These are phyloP conservation scores for Skeletonema tropicum DNA, from an alignment of 108 stramenopile genomes.

Conservation along the genomic window DNA sequence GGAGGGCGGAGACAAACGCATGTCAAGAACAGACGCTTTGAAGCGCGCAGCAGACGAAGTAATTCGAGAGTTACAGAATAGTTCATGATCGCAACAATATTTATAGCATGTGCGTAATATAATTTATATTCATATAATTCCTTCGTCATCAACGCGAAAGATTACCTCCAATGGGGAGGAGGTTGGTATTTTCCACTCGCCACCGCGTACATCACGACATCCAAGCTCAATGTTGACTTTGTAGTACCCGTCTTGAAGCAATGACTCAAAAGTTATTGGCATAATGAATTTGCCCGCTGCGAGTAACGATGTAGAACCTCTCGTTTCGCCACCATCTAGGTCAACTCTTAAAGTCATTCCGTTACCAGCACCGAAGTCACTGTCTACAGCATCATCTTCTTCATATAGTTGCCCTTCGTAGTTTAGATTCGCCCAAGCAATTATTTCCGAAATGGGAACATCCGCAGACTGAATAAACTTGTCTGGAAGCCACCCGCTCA, in stretches of 20 bases:
- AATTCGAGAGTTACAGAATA: conserved; percentile 8
- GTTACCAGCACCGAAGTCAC: not conserved
- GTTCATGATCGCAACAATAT: not conserved
- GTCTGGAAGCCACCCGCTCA: conserved; percentile 23
- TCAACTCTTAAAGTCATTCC: not conserved
- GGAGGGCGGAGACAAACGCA: not conserved
- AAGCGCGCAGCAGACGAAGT: conserved; percentile 30
- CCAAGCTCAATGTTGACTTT: conserved; percentile 14
- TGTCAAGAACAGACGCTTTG: conserved; percentile 12
- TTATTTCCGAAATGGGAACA: conserved; percentile 18
- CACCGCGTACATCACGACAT: conserved; percentile 31
- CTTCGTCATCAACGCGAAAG: conserved; percentile 13
- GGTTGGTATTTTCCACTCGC: conserved; percentile 25
- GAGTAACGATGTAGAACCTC: conserved; percentile 2
- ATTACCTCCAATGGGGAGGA: not conserved
- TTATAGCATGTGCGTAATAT: not conserved
- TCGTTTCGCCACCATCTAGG: not conserved
- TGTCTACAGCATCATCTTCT: conserved; percentile 26
- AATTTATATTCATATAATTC: not conserved
- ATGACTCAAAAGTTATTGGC: conserved; percentile 21
- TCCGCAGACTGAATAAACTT: conserved; percentile 12
- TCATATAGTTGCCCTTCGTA: conserved; percentile 24
- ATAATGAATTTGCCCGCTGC: conserved; percentile 28
- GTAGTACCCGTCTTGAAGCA: conserved; percentile 25
- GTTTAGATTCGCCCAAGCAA: conserved; percentile 19